Conservation (phyloP, 2,329 filamentous ascomycete genomes). For the Penicillium sp. region DNA sequence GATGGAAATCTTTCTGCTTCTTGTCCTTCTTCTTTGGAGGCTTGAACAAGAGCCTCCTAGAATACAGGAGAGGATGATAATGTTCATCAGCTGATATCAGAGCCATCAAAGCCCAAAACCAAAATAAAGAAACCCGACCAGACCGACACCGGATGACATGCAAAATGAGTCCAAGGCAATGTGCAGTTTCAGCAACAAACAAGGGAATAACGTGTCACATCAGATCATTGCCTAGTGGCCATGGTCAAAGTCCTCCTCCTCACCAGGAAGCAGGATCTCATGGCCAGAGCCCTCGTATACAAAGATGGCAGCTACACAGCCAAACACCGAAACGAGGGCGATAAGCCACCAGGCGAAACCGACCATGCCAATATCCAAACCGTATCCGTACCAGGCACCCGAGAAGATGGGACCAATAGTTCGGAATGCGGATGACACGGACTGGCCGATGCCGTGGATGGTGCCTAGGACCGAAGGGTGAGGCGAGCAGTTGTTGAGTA, state of each 20-base stretch:
- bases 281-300: conserved; percentile 67
- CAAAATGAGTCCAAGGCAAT: conserved; percentile 25
- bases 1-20: neutral
- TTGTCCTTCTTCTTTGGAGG: neutral
- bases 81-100: neutral
- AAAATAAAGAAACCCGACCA: conserved; percentile 12
- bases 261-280: conserved; percentile 51
- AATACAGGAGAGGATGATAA: neutral
- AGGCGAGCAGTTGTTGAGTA: conserved; percentile 62
- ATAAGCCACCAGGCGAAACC: conserved; percentile 61
- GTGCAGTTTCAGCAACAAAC: conserved; percentile 17
- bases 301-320: conserved; percentile 60
- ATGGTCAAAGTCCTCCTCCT: conserved; percentile 35
- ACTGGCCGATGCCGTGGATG: conserved; percentile 61
- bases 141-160: conserved; percentile 23
- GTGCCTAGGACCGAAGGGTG: conserved; percentile 61
- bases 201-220: conserved; percentile 10
- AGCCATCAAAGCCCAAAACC: neutral
- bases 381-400: conserved; percentile 57
- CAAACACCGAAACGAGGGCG: conserved; percentile 56
- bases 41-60: neutral
- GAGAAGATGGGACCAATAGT: conserved; percentile 60
- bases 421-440: conserved; percentile 56
- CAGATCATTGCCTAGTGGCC: conserved; percentile 21
- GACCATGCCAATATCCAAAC: conserved; percentile 56